These are phyloP conservation scores for Fraxinus paxiana DNA, from an alignment of 305 asterid genomes.

Conservation along the genomic window DNA sequence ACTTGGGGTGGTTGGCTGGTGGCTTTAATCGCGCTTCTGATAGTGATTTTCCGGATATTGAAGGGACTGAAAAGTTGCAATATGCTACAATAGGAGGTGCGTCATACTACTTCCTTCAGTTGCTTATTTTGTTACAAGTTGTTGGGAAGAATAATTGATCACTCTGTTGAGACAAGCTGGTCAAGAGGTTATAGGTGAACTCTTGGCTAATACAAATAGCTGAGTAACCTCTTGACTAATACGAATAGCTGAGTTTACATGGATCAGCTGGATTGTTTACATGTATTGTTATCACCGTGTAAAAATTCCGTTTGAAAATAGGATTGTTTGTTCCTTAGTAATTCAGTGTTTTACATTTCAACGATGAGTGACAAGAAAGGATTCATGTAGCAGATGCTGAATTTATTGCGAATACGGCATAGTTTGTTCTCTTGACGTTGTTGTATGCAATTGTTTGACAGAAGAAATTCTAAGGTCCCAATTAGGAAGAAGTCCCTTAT, in stretches of 20 bases:
- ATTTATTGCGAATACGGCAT: background rate
- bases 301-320: background rate
- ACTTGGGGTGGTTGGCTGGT: slow-evolving; percentile 87
- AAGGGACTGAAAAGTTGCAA: slow-evolving; percentile 79
- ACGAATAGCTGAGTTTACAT: background rate
- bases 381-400: background rate
- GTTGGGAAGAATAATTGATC: slow-evolving; percentile 45
- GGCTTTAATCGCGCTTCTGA: slow-evolving; percentile 59
- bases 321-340: background rate
- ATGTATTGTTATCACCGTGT: background rate
- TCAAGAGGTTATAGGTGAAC: background rate
- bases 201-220: background rate
- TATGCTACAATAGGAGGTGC: slow-evolving; percentile 83
- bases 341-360: background rate
- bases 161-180: background rate
- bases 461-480: background rate
- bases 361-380: background rate
- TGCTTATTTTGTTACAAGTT: slow-evolving; percentile 59
- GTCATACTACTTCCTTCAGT: slow-evolving; percentile 68
- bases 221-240: background rate
- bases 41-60: slow-evolving; percentile 52
- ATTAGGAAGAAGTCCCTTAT: background rate
- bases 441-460: background rate
- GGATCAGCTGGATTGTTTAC: background rate
- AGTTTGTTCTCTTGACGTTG: background rate